Evolutionary conservation across 2,329 filamentous ascomycete species (phyloP), one percentile per base, ranked within the genome.

Genomic region (Xylariaceae sp.): DNA sequence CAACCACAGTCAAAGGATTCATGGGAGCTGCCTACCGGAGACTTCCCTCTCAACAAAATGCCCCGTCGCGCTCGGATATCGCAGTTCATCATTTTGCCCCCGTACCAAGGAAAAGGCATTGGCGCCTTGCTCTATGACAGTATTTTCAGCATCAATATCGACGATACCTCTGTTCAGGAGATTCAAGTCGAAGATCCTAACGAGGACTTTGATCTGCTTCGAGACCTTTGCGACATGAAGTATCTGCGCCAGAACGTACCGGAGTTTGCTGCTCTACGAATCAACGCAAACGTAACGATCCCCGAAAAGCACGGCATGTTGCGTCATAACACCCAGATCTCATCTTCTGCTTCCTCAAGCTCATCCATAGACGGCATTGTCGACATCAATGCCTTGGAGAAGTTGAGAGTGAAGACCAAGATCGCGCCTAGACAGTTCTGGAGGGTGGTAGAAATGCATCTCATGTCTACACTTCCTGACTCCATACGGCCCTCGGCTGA

Each of bases 121-220:
- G 93, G 91, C 28, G 77, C 81, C 9, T 75, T 80, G 32, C 79
- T 98, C 30, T 98, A 97, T 71, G 80, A 81, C 45, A 74, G 81
- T 37, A 87, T 97, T 51, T 91, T 89, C 57, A 67, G 76, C 7
- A 68, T 81, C 51, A 85, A 87, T 49, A 73, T 85, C 43, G 72
- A 78, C 26, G 78, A 85, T 42, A 63, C 77, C 0, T 81, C 83
- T 45, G 85, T 89, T 7, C 73, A 81, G 41, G 91, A 97, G 60
- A 78, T 98, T 55, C 94, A 90, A 0, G 83, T 98, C 4, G 93
- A 98, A 66, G 91, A 97, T 47, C 94, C 93, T 0, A 97, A 87
- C 56, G 87, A 91, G 59, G 80, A 77, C 1, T 94, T 94, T 53
- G 87, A 93, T 56, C 80, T 88, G 44, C 71, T 94, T 54, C 79